Conservation (phyloP, 108 stramenopile genomes). For the Halocafeteria seosinensis region DNA sequence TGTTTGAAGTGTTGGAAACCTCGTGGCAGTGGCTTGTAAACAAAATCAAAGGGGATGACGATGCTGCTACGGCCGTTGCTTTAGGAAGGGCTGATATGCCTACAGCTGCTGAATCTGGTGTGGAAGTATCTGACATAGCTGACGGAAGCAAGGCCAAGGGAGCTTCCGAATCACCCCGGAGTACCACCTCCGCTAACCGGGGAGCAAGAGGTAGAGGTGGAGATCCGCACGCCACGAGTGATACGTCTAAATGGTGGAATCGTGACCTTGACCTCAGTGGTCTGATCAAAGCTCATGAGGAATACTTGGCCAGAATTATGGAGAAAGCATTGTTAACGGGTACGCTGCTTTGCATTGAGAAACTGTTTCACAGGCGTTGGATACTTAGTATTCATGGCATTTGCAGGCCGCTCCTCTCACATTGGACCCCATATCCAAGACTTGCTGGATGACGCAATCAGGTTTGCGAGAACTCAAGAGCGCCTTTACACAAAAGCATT, state of each 20-base stretch:
- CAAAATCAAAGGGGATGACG: conserved; percentile 54
- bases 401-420: neutral
- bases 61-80: conserved; percentile 59
- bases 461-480: neutral
- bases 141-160: no score
- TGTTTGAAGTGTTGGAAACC: conserved; percentile 94
- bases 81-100: conserved; percentile 17
- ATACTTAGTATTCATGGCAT: no score
- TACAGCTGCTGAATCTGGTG: conserved; percentile 15
- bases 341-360: no score
- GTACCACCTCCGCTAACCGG: conserved; percentile 23
- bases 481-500: neutral
- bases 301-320: neutral
- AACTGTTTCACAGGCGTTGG: no score
- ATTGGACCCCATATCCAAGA: neutral
- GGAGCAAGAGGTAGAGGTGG: conserved; percentile 2
- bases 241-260: no score
- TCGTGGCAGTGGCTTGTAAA: conserved; percentile 58
- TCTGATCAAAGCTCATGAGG: neutral
- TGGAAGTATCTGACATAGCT: no score
- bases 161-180: no score
- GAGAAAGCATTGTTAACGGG: neutral
- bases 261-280: neutral
- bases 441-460: neutral
- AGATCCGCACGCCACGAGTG: no score